These are phyloP conservation scores for Diaporthe sp. DNA, from an alignment of 2,329 filamentous ascomycete genomes.

Conservation along the genomic window DNA sequence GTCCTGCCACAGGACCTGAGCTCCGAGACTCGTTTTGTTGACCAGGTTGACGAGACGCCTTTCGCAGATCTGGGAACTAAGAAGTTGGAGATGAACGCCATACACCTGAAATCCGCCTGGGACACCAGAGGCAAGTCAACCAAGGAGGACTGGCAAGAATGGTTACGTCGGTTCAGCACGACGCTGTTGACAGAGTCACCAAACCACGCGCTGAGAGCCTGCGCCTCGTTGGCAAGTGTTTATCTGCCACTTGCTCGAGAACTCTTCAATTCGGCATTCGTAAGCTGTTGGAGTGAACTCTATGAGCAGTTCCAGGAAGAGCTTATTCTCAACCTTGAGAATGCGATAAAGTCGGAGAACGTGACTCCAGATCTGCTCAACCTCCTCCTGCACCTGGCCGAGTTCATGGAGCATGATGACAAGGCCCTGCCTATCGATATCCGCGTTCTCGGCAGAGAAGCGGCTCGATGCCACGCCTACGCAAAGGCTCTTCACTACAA, in stretches of 20 bases:
- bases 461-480: constrained; percentile 96
- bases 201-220: constrained; percentile 93
- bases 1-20: constrained; percentile 95
- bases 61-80: constrained; percentile 89
- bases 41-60: constrained; percentile 83
- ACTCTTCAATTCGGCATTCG: constrained; percentile 98
- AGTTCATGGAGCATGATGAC: constrained; percentile 99
- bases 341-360: constrained; percentile 93
- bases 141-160: constrained; percentile 99
- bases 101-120: constrained; percentile 97
- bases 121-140: constrained; percentile 97
- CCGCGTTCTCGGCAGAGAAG: constrained; percentile 91
- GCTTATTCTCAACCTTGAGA: constrained; percentile 94
- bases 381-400: constrained; percentile 92
- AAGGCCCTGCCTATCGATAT: constrained; percentile 99
- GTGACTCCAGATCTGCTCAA: constrained; percentile 97
- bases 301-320: constrained; percentile 98
- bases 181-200: constrained; percentile 95
- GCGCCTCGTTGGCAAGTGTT: constrained; percentile 89
- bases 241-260: constrained; percentile 93
- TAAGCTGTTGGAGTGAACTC: constrained; percentile 98
- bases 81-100: constrained; percentile 96
- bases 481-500: constrained; percentile 99
- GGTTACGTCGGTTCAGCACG: constrained; percentile 96
- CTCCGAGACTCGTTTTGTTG: constrained; percentile 83